Evolutionary conservation across 352 stramenopile species (phyloP), one percentile per base, ranked within the genome.

Genomic region (Pythium angustatum): DNA sequence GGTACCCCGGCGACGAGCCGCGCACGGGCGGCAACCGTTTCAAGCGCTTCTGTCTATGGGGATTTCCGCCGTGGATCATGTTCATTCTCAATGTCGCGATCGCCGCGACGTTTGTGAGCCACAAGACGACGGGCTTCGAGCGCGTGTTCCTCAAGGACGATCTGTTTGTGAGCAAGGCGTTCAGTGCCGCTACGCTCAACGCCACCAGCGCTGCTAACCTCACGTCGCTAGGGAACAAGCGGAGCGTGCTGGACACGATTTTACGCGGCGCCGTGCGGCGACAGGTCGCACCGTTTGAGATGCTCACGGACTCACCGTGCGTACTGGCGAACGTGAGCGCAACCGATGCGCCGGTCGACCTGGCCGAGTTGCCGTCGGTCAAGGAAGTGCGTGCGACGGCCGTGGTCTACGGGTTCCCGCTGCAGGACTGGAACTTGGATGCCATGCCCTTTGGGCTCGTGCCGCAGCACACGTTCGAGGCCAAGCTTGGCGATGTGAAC

Each of bases 1-100:
- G 68, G 75, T 70, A 77, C 44, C 75, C 72, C 7, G 49, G 64
- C 9, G 69, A 82, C 21, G 55, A 67, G 15, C 62, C 69, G 7
- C 33, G 28, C 24, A n/a, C 62, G 1, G 69, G 72, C 0, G 45
- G 47, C 10, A 64, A 63, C 12, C 66, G 47, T 8, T 31, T 81
- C 66, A 84, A 84, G 64, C 58, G 47, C 10, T 28, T 66, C 7
- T 50, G 60, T 14, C 49, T 81, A 2, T 75, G 68, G 54, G 67
- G 51, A 58, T 78, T 84, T 53, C 45, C 34, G 8, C 76, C 73
- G 6, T 38, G 70, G 30, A 62, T 81, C n/a, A 72, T 75, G 62
- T 84, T 71, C 62, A 38, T 80, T 14, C 24, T 84, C 21, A 80
- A 78, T 38, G 67, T 81, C n/a, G 73, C 68, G 4, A 68, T 84